Evolutionary conservation across 2,329 filamentous ascomycete species (phyloP).

Genomic region (Epichloe gansuensis): DNA sequence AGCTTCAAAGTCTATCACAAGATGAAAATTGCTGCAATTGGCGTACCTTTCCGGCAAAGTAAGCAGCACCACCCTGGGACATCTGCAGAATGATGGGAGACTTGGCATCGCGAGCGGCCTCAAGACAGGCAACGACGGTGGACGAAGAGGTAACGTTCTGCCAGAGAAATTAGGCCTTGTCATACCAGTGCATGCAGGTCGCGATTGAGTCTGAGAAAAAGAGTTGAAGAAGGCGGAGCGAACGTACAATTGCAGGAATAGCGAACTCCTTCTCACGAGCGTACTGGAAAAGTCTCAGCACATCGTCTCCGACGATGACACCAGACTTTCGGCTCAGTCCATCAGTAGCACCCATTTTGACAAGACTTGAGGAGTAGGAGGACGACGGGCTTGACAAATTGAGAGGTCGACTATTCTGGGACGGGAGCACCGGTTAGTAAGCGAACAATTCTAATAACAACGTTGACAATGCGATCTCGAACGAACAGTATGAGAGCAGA

Average conservation of each 20-base stretch:
- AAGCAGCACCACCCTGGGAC: slow-evolving; percentile 86
- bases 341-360: slow-evolving; percentile 23
- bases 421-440: neutral
- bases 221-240: neutral
- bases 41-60: slow-evolving; percentile 72
- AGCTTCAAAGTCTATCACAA: neutral
- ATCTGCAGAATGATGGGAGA: slow-evolving; percentile 86
- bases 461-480: neutral
- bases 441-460: neutral
- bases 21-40: neutral
- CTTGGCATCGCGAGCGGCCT: slow-evolving; percentile 88
- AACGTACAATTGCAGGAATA: slow-evolving; percentile 59
- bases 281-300: slow-evolving; percentile 67
- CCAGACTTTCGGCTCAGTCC: slow-evolving; percentile 39
- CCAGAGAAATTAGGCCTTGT: neutral
- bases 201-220: slow-evolving; percentile 1
- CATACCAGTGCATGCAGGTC: neutral
- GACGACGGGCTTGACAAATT: neutral
- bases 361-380: slow-evolving; percentile 1
- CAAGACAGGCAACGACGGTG: slow-evolving; percentile 63
- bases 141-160: slow-evolving; percentile 87
- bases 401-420: neutral
- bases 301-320: slow-evolving; percentile 42
- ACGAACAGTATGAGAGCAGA: neutral
- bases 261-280: slow-evolving; percentile 79